Conservation (phyloP, 2,329 filamentous ascomycete genomes). For the Botrytis galanthina region DNA sequence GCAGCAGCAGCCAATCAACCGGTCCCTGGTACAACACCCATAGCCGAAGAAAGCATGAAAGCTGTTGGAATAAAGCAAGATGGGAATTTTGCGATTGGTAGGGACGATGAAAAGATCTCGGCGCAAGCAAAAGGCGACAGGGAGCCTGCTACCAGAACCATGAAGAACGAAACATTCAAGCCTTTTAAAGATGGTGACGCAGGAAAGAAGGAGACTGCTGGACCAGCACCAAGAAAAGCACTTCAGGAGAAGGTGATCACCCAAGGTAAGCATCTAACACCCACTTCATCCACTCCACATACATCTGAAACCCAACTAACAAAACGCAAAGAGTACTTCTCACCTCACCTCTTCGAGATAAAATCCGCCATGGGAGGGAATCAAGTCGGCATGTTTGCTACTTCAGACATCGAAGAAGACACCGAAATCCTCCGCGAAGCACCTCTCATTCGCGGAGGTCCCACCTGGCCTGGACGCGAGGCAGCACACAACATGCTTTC, state of each 20-base stretch:
- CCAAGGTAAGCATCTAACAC: too few species aligned
- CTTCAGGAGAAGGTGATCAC: background rate
- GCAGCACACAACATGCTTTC: background rate
- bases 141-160: background rate
- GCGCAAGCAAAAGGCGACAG: background rate
- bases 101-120: background rate
- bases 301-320: background rate
- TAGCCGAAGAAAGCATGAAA: background rate
- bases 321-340: background rate
- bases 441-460: background rate
- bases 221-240: background rate
- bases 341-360: background rate
- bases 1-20: background rate
- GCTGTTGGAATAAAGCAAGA: accelerated
- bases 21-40: accelerated
- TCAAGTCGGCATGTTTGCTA: background rate
- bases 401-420: background rate
- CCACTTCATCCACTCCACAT: too few species aligned
- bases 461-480: background rate
- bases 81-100: background rate
- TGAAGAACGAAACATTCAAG: accelerated
- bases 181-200: background rate
- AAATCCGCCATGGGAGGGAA: background rate
- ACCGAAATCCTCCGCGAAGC: background rate
- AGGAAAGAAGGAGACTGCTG: accelerated